A percentile compares a stretch with the other conserved stretches of the same genome.
Conservation (phyloP, 2,329 filamentous ascomycete species). For the Nigrospora oryzae region DNA sequence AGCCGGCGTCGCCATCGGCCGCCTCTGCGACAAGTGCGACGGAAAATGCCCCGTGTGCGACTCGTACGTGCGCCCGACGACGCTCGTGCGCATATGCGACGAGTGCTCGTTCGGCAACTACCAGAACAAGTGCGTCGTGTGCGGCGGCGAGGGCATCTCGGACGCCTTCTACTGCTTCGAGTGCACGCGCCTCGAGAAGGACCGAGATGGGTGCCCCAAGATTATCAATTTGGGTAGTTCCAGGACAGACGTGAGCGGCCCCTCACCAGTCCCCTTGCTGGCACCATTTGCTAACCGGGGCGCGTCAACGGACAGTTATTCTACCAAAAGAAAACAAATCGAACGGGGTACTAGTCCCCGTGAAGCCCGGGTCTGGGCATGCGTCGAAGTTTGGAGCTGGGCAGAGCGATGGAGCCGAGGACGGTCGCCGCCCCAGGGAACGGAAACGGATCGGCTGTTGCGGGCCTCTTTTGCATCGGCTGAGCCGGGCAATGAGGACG, state of each 20-base stretch:
- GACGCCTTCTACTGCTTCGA: conserved; percentile 99
- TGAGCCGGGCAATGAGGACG: no score
- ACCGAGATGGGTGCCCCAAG: conserved; percentile 95
- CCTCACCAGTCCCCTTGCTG: background rate
- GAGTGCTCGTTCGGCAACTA: conserved; percentile 99
- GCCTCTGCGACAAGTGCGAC: conserved; percentile 99
- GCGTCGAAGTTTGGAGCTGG: background rate
- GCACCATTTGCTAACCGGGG: background rate
- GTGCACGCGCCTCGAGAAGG: conserved; percentile 93
- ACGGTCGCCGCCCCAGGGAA: background rate
- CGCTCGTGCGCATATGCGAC: conserved; percentile 95
- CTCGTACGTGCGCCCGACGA: conserved; percentile 95
- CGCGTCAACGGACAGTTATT: conserved; percentile 35
- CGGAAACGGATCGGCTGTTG: background rate
- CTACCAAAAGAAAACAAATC: conserved; percentile 61
- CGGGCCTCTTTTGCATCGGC: no score
- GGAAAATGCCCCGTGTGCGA: conserved; percentile 99
- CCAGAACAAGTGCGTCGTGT: conserved; percentile 99
- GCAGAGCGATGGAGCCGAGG: background rate
- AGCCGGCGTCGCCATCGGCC: conserved; percentile 92
- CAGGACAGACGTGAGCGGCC: conserved; percentile 70
- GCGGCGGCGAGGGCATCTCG: conserved; percentile 94
- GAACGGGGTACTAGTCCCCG: conserved; percentile 44
- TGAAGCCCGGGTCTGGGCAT: conserved; percentile 40
- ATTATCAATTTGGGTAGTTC: conserved; percentile 97